Evolutionary conservation across 108 stramenopile species (phyloP), one percentile per base, ranked within the genome.

Genomic region (Cylindrotheca closterium): DNA sequence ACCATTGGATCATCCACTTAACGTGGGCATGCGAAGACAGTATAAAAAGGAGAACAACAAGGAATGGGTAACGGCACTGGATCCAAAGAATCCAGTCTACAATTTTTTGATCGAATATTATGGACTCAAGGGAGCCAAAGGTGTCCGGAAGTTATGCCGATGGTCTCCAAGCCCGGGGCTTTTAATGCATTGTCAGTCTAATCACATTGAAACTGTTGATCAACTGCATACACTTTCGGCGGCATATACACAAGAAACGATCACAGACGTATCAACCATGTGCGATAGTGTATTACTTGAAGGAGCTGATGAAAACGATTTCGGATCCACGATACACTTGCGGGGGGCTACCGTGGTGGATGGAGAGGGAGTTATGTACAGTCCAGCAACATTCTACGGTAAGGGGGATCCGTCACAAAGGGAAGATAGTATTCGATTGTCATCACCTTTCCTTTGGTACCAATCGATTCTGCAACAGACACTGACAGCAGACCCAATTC

Each of bases 41-140:
- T 21, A 50, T 12, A 25, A 18, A 21, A 28, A 30, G 18, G 19
- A 30, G 23, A 27, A n/a, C 17, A 37, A 4, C 4, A 31, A 55
- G 1, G 47, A 17, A 1, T 51, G 55, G 47, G 30, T 57, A 1
- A 65, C 81, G 21, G 77, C 79, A 3, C 55, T 92, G 60, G 87
- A 92, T 74, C 82, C 88, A 17, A 60, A 71, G 30, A 63, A 92
- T 75, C 91, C 91, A 17, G 63, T 89, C n/a, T 92, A 87, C 65
- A 92, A 92, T 54, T 92, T 92, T 71, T 57, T 92, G 30, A 81
- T 92, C 32, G 91, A 92, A 63, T 92, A 92, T 63, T 92, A 92
- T 65, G 91, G 91, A 19, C 48, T 92, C 18, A 89, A 86, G 52
- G 87, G 85, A 0, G 32, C 55, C 51, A 91, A 88, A 62, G 90